Conservation (phyloP, 2,329 filamentous ascomycete species). For the Grosmannia huntii region DNA sequence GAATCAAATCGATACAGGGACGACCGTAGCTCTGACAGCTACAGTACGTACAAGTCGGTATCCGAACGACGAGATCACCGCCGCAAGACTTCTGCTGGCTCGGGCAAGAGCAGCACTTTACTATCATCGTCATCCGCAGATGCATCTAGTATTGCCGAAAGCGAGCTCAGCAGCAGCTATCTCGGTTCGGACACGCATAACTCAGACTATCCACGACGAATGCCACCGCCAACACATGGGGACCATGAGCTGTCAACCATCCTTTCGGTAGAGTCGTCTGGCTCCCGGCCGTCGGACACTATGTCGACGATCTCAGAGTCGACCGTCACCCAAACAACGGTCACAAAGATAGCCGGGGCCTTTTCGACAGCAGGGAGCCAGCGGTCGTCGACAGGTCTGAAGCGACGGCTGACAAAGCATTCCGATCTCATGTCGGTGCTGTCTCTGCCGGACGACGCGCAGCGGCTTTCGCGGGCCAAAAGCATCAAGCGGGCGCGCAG, state of each 20-base stretch:
- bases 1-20: neutral
- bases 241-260: constrained; percentile 45
- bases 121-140: constrained; percentile 16
- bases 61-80: constrained; percentile 15
- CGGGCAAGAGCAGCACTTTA: constrained; percentile 15
- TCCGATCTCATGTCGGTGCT: constrained; percentile 89
- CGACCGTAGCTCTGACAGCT: neutral
- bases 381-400: constrained; percentile 37
- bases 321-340: constrained; percentile 40
- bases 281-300: constrained; percentile 34
- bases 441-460: constrained; percentile 51
- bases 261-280: constrained; percentile 36
- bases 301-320: constrained; percentile 35
- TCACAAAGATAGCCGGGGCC: constrained; percentile 33
- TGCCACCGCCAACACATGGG: constrained; percentile 41
- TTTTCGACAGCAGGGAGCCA: constrained; percentile 27
- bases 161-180: constrained; percentile 10
- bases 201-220: constrained; percentile 12
- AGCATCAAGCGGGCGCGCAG: constrained; percentile 68
- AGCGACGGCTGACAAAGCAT: constrained; percentile 75
- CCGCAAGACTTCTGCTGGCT: constrained; percentile 19
- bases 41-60: constrained; percentile 10
- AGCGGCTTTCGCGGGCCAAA: constrained; percentile 45
- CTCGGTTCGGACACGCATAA: constrained; percentile 5
- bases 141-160: constrained; percentile 10